A percentile compares a stretch with the other conserved stretches of the same genome.
Conservation (phyloP, 2,329 filamentous ascomycete genomes). For the Anthostomella pinea region DNA sequence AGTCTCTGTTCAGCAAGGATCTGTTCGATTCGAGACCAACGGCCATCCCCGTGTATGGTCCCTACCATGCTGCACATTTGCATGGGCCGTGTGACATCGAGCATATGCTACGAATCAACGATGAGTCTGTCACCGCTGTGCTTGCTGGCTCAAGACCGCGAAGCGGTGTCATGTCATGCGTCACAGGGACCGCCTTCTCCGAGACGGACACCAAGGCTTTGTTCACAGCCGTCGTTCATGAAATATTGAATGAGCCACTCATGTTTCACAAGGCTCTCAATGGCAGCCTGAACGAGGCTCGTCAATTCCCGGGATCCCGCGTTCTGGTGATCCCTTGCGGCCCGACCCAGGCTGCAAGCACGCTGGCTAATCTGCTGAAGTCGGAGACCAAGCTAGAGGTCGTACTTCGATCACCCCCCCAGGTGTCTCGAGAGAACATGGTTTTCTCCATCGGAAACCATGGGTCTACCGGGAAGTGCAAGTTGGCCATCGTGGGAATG, state of each 20-base stretch:
- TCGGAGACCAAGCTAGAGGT: slow-evolving; percentile 42
- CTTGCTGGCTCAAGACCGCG: slow-evolving; percentile 43
- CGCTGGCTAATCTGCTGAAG: slow-evolving; percentile 42
- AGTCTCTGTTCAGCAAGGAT: slow-evolving; percentile 39
- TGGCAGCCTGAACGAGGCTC: slow-evolving; percentile 43
- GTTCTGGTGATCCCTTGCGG: slow-evolving; percentile 50
- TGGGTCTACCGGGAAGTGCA: slow-evolving; percentile 51
- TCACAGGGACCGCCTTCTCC: slow-evolving; percentile 42
- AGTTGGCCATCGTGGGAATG: slow-evolving; percentile 84
- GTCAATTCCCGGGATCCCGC: slow-evolving; percentile 36
- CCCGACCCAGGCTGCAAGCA: slow-evolving; percentile 47
- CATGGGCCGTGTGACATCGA: slow-evolving; percentile 43
- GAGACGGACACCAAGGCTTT: slow-evolving; percentile 40
- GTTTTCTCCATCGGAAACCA: slow-evolving; percentile 43
- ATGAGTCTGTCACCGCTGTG: slow-evolving; percentile 36
- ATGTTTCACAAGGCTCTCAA: slow-evolving; percentile 47
- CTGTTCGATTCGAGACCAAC: slow-evolving; percentile 41
- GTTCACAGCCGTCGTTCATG: slow-evolving; percentile 42
- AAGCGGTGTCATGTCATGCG: slow-evolving; percentile 50
- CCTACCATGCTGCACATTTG: slow-evolving; percentile 56
- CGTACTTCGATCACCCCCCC: slow-evolving; percentile 37
- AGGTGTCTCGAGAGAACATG: slow-evolving; percentile 34
- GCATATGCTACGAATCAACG: slow-evolving; percentile 43
- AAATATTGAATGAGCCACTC: slow-evolving; percentile 50
- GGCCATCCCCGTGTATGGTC: slow-evolving; percentile 53